phyloP scores from a whole-genome alignment of 106 monocot species.

The Dendrobium officinale region DNA sequence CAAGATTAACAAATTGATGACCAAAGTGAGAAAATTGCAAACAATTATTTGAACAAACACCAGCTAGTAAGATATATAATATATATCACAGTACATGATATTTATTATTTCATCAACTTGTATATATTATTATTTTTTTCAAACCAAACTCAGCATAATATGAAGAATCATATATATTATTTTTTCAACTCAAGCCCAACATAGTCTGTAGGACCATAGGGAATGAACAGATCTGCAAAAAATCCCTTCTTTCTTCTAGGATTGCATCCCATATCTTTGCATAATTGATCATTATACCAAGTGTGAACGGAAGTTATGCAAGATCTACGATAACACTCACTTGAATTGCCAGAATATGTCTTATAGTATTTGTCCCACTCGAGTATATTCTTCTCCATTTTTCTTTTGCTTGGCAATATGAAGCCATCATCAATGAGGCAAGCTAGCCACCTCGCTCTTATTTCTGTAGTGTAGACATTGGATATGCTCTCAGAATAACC shows the following conservation, averaged over 20 bases:
- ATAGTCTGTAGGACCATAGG: slow-evolving; percentile 63
- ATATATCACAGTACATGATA: too few species aligned
- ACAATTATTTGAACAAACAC: too few species aligned
- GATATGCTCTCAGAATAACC: slow-evolving; percentile 53
- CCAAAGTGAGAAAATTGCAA: too few species aligned
- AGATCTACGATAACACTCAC: slow-evolving; percentile 20
- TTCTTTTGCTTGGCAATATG: slow-evolving; percentile 34
- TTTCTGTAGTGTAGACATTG: slow-evolving; percentile 51
- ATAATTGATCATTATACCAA: slow-evolving; percentile 74
- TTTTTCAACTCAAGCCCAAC: slow-evolving; percentile 4
- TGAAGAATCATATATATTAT: background rate
- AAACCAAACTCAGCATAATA: too few species aligned
- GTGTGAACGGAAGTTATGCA: slow-evolving; percentile 30
- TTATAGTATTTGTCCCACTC: slow-evolving; percentile 53
- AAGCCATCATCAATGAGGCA: slow-evolving; percentile 50
- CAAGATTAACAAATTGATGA: too few species aligned
- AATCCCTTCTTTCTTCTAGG: slow-evolving; percentile 53
- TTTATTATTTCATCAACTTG: too few species aligned
- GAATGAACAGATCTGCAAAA: slow-evolving; percentile 45
- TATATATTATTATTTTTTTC: too few species aligned
- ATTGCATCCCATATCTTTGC: slow-evolving; percentile 54
- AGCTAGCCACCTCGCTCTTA: slow-evolving; percentile 53
- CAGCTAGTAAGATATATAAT: too few species aligned
- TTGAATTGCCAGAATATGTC: slow-evolving; percentile 7
- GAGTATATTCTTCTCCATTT: slow-evolving; percentile 42